Evolutionary conservation across 116 monocot species (phyloP), one percentile per base, ranked within the genome.

Genomic region (Iris pallida): DNA sequence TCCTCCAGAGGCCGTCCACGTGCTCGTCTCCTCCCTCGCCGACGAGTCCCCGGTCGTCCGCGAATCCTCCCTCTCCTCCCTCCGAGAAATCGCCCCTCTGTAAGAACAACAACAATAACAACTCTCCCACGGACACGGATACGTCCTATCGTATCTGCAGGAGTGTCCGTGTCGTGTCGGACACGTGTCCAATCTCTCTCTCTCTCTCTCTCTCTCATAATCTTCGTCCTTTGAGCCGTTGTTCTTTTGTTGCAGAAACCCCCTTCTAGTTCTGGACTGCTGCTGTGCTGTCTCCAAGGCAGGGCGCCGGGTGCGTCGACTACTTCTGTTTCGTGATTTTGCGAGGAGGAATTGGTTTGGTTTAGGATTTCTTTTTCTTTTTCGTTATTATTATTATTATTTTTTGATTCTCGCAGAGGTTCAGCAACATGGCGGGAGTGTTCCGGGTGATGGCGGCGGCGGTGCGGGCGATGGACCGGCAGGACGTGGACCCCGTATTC

Each of bases 401-500:
- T 12, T 80, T 56, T 15, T 19, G 66, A 47, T 45, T 53, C 20
- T 59, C 56, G 44, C 73, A 96, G 96, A 61, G 89, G 46, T 89
- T 96, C 56, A 85, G 84, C 30, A 96, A 92, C 62, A 85, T 89
- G 82, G 84, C 96, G 8, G 92, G 85, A 18, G 83, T 87, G 55
- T 96, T 96, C 54, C 46, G 68, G 11, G 96, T 92, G 4, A 96
- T 96, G 96, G 91, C 96, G 5, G 85, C 74, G 20, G 89, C 96
- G 0, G 89, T 85, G 56, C 56, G 70, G 42, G 89, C 85, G 1
- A 80, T 96, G 76, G 79, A 91, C 43, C 56, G 8, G 45, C 72
- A 74, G n/a, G 87, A 96, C 69, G 85, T 78, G 13, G 87, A 92
- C 44, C 77, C 75, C 3, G 45, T 69, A 2, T 72, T 83, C 61